These are phyloP conservation scores for Camellia lanceoleosa DNA, from an alignment of 148 eudicot species.

Conservation along the genomic window DNA sequence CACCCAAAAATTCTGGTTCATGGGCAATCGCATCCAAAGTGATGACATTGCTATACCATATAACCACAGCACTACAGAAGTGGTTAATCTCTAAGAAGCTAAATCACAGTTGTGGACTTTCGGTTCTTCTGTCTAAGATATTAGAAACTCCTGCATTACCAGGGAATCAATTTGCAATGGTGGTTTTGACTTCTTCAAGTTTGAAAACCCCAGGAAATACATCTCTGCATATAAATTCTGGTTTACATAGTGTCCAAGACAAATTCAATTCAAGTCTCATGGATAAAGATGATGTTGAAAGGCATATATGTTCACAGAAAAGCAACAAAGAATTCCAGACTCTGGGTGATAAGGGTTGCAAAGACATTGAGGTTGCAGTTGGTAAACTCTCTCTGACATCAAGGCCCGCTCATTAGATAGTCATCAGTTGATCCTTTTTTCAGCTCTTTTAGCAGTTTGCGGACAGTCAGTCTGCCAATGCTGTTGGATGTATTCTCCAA, in stretches of 20 bases:
- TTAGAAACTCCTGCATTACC: conserved; percentile 56
- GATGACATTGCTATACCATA: conserved; percentile 44
- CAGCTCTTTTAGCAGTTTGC: conserved; percentile 61
- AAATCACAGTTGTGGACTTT: conserved; percentile 37
- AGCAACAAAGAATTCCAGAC: conserved; percentile 16
- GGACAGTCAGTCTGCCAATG: conserved; percentile 63
- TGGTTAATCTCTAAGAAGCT: conserved; percentile 68
- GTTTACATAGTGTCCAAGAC: conserved; percentile 3
- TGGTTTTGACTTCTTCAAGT: conserved; percentile 19
- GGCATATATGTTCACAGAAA: conserved; percentile 23
- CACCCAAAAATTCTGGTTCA: conserved; percentile 66
- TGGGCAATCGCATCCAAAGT: conserved; percentile 55
- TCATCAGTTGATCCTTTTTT: conserved; percentile 48
- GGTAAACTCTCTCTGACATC: conserved; percentile 64
- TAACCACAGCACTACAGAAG: conserved; percentile 63
- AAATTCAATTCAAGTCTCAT: conserved; percentile 15
- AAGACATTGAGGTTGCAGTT: conserved; percentile 58
- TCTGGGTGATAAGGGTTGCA: conserved; percentile 40
- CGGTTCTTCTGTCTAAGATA: conserved; percentile 63
- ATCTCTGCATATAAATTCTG: conserved; percentile 20
- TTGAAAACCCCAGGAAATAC: conserved; percentile 29
- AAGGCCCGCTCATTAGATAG: conserved; percentile 38
- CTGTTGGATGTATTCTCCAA: conserved; percentile 56
- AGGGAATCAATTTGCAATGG: conserved; percentile 36
- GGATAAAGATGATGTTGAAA: conserved; percentile 15